These are phyloP conservation scores for Camelina neglecta DNA, from an alignment of 345 rosid genomes.

Conservation along the genomic window DNA sequence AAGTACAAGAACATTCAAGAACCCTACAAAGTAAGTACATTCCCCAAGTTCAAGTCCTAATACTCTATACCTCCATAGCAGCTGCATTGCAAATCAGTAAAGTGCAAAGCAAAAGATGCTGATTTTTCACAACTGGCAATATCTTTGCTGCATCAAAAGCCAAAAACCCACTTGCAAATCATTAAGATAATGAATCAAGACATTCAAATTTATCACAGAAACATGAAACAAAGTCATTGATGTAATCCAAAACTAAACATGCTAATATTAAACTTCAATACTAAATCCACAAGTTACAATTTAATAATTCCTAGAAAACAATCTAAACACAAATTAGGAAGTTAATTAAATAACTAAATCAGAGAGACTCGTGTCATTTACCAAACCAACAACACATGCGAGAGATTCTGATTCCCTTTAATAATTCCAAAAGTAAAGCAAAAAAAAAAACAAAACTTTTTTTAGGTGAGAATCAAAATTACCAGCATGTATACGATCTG, in stretches of 20 bases:
- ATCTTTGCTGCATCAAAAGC: slow-evolving; percentile 61
- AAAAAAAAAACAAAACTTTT: no score
- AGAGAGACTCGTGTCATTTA: neutral
- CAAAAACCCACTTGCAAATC: neutral
- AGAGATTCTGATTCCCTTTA: neutral
- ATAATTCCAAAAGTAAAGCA: neutral
- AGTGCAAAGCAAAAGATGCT: slow-evolving; percentile 87
- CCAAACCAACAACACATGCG: slow-evolving; percentile 21
- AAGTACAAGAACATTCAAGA: neutral
- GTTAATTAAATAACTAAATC: neutral
- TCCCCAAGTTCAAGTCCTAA: neutral
- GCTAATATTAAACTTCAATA: neutral
- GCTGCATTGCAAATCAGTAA: slow-evolving; percentile 93
- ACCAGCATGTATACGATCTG: slow-evolving; percentile 77
- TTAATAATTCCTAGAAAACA: neutral
- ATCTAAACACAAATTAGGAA: neutral
- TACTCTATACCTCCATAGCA: slow-evolving; percentile 80
- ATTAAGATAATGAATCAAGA: neutral
- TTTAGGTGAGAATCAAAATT: neutral
- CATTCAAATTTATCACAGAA: neutral
- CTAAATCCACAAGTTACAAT: slow-evolving; percentile 4
- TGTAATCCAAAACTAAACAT: neutral
- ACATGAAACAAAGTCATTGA: neutral
- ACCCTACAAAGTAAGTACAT: neutral
- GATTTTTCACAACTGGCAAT: slow-evolving; percentile 81